phyloP scores from a whole-genome alignment of 192 early-diverging fungal species.

The Podila clonocystis region DNA sequence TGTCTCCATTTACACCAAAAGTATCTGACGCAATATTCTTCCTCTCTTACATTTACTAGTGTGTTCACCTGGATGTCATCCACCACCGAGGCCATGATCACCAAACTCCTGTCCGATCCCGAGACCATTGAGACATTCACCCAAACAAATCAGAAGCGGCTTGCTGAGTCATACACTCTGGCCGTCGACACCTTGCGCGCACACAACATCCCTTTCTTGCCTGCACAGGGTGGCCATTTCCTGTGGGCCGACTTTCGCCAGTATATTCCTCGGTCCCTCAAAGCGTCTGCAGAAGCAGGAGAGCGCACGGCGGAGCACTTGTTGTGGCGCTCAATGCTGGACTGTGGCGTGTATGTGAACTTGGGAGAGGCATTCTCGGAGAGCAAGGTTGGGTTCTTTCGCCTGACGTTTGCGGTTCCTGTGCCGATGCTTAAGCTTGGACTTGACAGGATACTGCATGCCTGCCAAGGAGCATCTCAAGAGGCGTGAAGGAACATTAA shows the following conservation, averaged over 20 bases:
- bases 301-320: slow-evolving; percentile 57
- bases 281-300: slow-evolving; percentile 3
- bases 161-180: slow-evolving; percentile 63
- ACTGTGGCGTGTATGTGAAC: slow-evolving; percentile 73
- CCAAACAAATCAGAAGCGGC: slow-evolving; percentile 60
- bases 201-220: slow-evolving; percentile 63
- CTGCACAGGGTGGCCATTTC: slow-evolving; percentile 78
- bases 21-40: too few species aligned
- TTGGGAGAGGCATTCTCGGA: slow-evolving; percentile 74
- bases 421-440: slow-evolving; percentile 57
- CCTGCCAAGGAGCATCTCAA: slow-evolving; percentile 10
- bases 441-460: slow-evolving; percentile 56
- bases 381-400: slow-evolving; percentile 68
- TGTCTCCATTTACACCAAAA: not conserved
- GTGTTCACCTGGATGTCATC: slow-evolving; percentile 73
- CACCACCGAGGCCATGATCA: slow-evolving; percentile 65
- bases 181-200: slow-evolving; percentile 52
- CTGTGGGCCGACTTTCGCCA: slow-evolving; percentile 69
- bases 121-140: slow-evolving; percentile 69
- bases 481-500: not conserved
- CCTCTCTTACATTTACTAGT: slow-evolving; percentile 15
- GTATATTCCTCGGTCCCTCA: slow-evolving; percentile 23
- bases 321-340: slow-evolving; percentile 59
- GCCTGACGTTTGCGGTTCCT: slow-evolving; percentile 68
- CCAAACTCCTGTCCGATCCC: slow-evolving; percentile 64